phyloP scores from a whole-genome alignment of 139 green algal species.

The Auxenochlorella protothecoides region DNA sequence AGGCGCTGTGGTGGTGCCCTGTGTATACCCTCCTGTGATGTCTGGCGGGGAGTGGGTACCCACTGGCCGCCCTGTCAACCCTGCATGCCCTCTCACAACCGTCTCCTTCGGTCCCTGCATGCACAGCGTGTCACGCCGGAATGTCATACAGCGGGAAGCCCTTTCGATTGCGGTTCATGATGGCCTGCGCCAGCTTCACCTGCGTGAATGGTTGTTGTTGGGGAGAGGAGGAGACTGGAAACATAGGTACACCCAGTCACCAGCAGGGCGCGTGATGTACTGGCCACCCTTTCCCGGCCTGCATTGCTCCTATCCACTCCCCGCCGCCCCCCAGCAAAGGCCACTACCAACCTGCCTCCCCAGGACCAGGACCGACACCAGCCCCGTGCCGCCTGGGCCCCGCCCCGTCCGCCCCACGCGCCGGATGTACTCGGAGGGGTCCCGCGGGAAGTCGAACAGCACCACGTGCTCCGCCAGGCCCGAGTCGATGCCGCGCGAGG shows the following conservation, averaged over 20 bases:
- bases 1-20: too few species aligned
- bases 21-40: too few species aligned
- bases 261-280: too few species aligned
- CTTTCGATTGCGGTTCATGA: slow-evolving; percentile 56
- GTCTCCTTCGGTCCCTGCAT: too few species aligned
- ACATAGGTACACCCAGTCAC: too few species aligned
- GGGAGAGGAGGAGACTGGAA: too few species aligned
- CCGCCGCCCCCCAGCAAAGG: not conserved
- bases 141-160: slow-evolving; percentile 59
- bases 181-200: slow-evolving; percentile 56
- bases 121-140: slow-evolving; percentile 13
- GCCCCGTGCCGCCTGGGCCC: slow-evolving; percentile 60
- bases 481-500: slow-evolving; percentile 66
- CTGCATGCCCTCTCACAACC: too few species aligned
- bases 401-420: slow-evolving; percentile 78
- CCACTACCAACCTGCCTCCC: slow-evolving; percentile 53
- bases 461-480: slow-evolving; percentile 66
- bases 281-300: too few species aligned
- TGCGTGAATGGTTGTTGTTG: slow-evolving; percentile 7
- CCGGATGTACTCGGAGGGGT: slow-evolving; percentile 89
- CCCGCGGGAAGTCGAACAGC: slow-evolving; percentile 92
- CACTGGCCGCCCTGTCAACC: too few species aligned
- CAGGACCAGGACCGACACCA: slow-evolving; percentile 72
- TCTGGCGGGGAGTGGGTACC: too few species aligned
- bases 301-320: not conserved